Evolutionary conservation across 306 rosid genomes (phyloP).

Genomic region (Dryas alaskensis): DNA sequence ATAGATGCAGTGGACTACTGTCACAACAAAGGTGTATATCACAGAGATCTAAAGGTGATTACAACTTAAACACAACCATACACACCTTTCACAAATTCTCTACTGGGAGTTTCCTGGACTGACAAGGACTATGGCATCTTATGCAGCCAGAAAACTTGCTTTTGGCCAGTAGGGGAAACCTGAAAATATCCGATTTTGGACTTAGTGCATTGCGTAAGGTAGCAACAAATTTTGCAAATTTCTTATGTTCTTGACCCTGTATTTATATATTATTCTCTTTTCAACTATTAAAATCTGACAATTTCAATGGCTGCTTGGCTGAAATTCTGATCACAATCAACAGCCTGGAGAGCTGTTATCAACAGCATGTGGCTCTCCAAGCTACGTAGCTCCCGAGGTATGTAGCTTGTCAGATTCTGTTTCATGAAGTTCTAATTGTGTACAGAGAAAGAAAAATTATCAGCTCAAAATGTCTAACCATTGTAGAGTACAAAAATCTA

Average conservation of each 20-base stretch:
- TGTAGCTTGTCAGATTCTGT: not conserved
- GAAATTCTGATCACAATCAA: constrained; percentile 23
- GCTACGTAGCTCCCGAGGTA: constrained; percentile 93
- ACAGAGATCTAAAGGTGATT: constrained; percentile 77
- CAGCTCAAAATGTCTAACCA: not conserved
- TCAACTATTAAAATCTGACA: not conserved
- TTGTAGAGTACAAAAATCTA: not conserved
- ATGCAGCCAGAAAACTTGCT: constrained; percentile 78
- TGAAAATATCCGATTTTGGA: constrained; percentile 80
- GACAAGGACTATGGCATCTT: constrained; percentile 24
- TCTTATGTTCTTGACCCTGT: not conserved
- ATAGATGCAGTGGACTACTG: constrained; percentile 73
- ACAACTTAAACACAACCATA: not conserved
- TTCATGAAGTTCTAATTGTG: not conserved
- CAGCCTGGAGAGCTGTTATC: constrained; percentile 57
- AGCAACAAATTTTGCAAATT: constrained; percentile 17
- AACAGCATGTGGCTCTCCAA: constrained; percentile 78
- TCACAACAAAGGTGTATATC: constrained; percentile 70
- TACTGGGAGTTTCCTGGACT: constrained; percentile 2
- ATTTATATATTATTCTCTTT: not conserved
- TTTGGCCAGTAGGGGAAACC: constrained; percentile 58
- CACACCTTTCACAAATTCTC: not conserved
- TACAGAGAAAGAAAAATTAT: not conserved
- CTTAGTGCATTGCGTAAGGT: constrained; percentile 71
- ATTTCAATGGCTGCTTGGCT: constrained; percentile 4